phyloP scores from a whole-genome alignment of 805 yeast species.

The Sugiyamaella marilandica region DNA sequence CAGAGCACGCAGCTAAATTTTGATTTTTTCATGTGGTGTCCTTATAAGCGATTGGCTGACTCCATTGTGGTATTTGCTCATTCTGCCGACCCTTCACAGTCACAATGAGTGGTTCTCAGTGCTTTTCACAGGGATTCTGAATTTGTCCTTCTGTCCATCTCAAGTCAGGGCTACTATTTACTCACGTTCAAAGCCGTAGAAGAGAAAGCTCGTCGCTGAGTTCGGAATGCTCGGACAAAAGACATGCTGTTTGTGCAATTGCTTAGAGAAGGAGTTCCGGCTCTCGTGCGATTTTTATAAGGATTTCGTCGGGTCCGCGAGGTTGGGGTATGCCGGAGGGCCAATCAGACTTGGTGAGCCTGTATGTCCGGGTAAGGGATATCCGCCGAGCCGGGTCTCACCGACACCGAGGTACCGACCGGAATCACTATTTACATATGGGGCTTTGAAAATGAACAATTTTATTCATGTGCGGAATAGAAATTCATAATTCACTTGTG shows the following conservation, averaged over 20 bases:
- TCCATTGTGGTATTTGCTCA: too few species aligned
- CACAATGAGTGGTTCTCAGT: too few species aligned
- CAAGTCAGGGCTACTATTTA: neutral
- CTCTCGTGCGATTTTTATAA: neutral
- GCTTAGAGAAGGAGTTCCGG: neutral
- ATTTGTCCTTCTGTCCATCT: neutral
- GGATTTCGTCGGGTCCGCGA: neutral
- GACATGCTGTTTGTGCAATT: constrained; percentile 3
- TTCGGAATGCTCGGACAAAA: constrained; percentile 8
- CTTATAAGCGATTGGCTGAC: too few species aligned
- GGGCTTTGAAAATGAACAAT: too few species aligned
- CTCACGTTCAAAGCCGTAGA: constrained; percentile 18
- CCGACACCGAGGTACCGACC: constrained; percentile 1
- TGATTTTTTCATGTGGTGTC: too few species aligned
- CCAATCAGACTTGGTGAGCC: neutral
- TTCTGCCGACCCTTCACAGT: too few species aligned
- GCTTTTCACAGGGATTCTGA: neutral
- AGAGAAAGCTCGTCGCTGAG: constrained; percentile 19
- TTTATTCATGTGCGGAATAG: too few species aligned
- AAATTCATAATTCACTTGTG: too few species aligned
- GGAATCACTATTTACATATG: too few species aligned
- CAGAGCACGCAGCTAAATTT: too few species aligned
- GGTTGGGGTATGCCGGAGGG: neutral
- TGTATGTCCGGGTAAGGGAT: neutral
- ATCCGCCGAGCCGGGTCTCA: neutral